Base-by-base conservation (phyloP, 148 eudicot species). In the Camellia granthamiana region DNA sequence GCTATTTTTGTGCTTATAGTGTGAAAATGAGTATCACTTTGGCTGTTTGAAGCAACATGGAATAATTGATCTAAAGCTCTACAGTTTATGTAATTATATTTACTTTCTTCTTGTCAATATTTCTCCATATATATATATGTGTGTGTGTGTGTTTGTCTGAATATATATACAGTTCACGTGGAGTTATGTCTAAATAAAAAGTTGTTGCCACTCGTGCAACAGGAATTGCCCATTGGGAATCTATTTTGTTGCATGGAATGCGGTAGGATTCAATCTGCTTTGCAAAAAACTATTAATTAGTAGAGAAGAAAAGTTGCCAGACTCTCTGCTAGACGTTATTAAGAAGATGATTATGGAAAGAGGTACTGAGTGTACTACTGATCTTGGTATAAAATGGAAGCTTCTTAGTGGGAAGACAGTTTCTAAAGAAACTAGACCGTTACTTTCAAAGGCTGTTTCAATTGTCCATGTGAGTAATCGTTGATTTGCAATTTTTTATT, bases 211-310 rank as follows among this genome's bases (percentile, higher is more conserved):
- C 78, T 30, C 74, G 58, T 83, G 72, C 43, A 85, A 84, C 91
- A 95, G 98, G 96, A 84, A 77, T 79, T 95, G 82, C 98, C 98
- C 30, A 81, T 63, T 43, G 94, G 86, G 74, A 86, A 90, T 68
- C 93, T 97, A 97, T 90, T 93, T 79, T 95, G 97, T 72, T 85
- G 87, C 79, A 69, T 67, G 54, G 86, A 78, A 42, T 95, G 97
- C 84, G 78, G 70, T 47, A 79, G 68, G 47, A 83, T 93, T 65
- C 87, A 89, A 87, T 79, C 78, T 68, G 75, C 80, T 56, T 88
- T 95, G 69, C 85, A n/a, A 85, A 59, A 76, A 76, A 30, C 67
- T 91, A 86, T 81, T 90, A 46, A 87, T 75, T 56, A 81, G 64
- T 55, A 92, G 93, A 10, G 90, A 91, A 23, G 85, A 83, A 65